Base-by-base conservation (phyloP, 129 eudicot species). In the Cynara cardunculus region DNA sequence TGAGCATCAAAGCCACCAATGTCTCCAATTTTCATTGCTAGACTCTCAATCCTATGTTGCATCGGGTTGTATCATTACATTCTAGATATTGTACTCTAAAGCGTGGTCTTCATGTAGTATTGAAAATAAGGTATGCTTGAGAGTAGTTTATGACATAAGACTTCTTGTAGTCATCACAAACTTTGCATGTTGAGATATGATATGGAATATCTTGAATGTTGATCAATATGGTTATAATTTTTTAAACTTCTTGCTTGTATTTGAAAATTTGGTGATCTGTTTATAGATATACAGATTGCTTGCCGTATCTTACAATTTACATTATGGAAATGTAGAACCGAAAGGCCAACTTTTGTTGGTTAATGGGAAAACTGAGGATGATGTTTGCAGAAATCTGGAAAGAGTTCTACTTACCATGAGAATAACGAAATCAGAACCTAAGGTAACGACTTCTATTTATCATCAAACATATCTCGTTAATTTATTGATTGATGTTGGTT, bases 341-440 rank as follows among this genome's bases (percentile, higher is more conserved):
- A 91, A 92, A 91, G 98, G 99, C 30, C 99, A 90, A 88, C 96
- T 96, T 74, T 90, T 96, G 53, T 83, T 92, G 80, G 72, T 96
- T 83, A 89, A 91, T 69, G 99, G 99, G 61, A 96, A 91, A 88
- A 89, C 99, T 3, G 93, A 88, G 84, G 99, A 96, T 86, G 99
- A 96, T 84, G 97, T 96, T 77, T 83, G 85, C 84, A 84, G 90
- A 89, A 96, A 92, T 85, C 92, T 96, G 65, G 98, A 96, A 83
- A 88, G 98, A 74, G 99, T 96, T 84, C 80, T 96, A 79, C 97
- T 90, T 62, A 96, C 99, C 26, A 91, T 92, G 97, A 88, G 97
- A 85, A 92, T 85, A 86, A 92, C 99, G 80, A 86, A 86, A 81
- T 86, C 97, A 67, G 97, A 96, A 84, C 91, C 98, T 72, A 96